These are phyloP conservation scores for Tolypocladium ovalisporum DNA, from an alignment of 2,329 filamentous ascomycete species.

Conservation along the genomic window DNA sequence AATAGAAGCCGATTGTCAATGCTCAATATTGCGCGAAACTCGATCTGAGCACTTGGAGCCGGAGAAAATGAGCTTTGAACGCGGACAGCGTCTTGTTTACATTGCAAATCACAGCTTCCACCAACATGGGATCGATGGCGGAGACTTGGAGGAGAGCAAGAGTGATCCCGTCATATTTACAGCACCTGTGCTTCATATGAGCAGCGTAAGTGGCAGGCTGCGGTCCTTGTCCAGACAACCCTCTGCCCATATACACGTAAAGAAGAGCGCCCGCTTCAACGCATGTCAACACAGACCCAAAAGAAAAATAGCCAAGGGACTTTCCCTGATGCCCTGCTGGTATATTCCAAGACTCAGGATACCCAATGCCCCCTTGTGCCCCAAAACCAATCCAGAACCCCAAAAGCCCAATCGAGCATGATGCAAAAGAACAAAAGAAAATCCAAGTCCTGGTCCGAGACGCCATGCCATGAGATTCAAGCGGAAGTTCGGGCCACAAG, in stretches of 20 bases:
- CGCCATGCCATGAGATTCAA: constrained; percentile 1
- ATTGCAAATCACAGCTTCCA: too few relatives aligned
- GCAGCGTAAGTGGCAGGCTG: neutral
- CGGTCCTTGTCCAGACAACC: neutral
- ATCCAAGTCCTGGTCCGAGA: neutral
- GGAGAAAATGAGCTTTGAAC: too few relatives aligned
- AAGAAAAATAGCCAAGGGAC: neutral
- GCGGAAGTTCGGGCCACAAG: neutral
- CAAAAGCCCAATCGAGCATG: neutral
- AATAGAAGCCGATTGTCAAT: too few relatives aligned
- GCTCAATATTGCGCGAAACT: too few relatives aligned
- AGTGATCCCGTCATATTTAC: too few relatives aligned
- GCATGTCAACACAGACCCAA: neutral
- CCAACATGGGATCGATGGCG: too few relatives aligned
- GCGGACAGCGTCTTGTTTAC: too few relatives aligned
- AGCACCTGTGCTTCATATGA: neutral
- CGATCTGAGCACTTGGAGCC: too few relatives aligned
- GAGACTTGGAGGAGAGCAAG: too few relatives aligned
- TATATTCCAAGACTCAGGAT: neutral
- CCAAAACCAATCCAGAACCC: neutral
- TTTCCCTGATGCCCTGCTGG: neutral
- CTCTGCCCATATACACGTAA: neutral
- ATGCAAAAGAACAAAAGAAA: neutral
- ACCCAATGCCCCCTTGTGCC: neutral
- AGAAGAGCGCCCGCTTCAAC: neutral